Base-by-base conservation (phyloP, 495 filamentous ascomycete species). In the Talaromyces borbonicus region DNA sequence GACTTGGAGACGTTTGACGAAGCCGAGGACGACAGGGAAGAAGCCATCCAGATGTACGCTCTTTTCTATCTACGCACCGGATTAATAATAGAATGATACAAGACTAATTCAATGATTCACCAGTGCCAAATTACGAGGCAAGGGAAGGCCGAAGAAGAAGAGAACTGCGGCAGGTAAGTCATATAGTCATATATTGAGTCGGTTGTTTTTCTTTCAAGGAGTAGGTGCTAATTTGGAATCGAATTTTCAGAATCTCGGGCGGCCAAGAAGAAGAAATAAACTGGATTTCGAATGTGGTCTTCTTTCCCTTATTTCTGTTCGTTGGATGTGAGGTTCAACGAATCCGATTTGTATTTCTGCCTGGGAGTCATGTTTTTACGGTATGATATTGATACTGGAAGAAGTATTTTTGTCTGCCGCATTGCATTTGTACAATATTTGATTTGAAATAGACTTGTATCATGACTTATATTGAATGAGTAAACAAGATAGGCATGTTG, bases 71-170 rank as follows among this genome's bases (percentile, higher is more conserved):
- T 11, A 9, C 22, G 29, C 35, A n/a, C 20, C 7, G 8, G 22
- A 14, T 8, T 30, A 11, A 22, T 4, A 31, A 48, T 18, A 32
- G 54, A 32, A 52, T 37, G 40, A 23, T 18, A 29, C 6, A 2
- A n/a, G 23, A 27, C 36, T 51, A 26, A 37, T 30, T 27, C 23
- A 52, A 27, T 16, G 9, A 27, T 35, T 41, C 15, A 36, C 19
- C 54, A 86, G 80, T 51, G 64, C 81, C 55, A 92, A 84, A 68
- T 56, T 71, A 12, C 80, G 85, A 61, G 92, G 90, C 39, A 97
- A 97, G 67, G 85, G 84, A 11, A 74, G 85, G 23, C 89, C 90
- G 15, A 93, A 89, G 74, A 96, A 95, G 78, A 92, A 90, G 69
- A 77, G 71, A 60, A 79, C 69, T 20, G 71, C 73, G 45, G 70